phyloP scores from a whole-genome alignment of 2,329 filamentous ascomycete genomes.

The Pseudogymnoascus pannorum region DNA sequence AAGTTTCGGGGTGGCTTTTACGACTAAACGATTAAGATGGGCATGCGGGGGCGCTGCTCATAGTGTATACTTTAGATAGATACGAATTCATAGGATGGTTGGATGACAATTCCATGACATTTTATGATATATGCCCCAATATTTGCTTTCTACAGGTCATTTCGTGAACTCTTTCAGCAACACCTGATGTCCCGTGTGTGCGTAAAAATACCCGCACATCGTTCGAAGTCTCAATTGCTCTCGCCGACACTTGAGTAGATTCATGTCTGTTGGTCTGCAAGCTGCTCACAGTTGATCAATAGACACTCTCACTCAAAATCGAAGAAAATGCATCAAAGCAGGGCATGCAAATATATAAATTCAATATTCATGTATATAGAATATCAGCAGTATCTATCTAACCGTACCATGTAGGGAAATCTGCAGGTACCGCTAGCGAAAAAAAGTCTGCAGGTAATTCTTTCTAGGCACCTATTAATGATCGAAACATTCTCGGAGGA shows the following conservation, averaged over 20 bases:
- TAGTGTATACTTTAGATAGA: constrained; percentile 6
- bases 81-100: constrained; percentile 7
- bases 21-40: constrained; percentile 1
- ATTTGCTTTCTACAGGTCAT: not conserved
- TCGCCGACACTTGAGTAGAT: not conserved
- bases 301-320: not conserved
- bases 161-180: not conserved
- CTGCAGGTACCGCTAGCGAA: constrained; percentile 94
- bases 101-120: constrained; percentile 7
- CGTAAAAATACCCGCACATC: not conserved
- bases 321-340: not conserved
- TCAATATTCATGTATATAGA: constrained; percentile 13
- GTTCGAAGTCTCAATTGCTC: not conserved
- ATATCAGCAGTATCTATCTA: constrained; percentile 97
- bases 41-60: not conserved
- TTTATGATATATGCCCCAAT: not conserved
- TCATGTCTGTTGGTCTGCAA: not conserved
- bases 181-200: not conserved
- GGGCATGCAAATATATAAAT: not conserved
- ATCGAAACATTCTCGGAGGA: constrained; percentile 71
- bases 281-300: not conserved
- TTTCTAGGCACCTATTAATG: constrained; percentile 88
- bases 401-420: constrained; percentile 70
- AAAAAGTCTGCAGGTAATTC: constrained; percentile 69
- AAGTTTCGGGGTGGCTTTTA: not conserved